Conservation (phyloP, 1,284 basidiomycete genomes). For the Wolfiporia cocos region DNA sequence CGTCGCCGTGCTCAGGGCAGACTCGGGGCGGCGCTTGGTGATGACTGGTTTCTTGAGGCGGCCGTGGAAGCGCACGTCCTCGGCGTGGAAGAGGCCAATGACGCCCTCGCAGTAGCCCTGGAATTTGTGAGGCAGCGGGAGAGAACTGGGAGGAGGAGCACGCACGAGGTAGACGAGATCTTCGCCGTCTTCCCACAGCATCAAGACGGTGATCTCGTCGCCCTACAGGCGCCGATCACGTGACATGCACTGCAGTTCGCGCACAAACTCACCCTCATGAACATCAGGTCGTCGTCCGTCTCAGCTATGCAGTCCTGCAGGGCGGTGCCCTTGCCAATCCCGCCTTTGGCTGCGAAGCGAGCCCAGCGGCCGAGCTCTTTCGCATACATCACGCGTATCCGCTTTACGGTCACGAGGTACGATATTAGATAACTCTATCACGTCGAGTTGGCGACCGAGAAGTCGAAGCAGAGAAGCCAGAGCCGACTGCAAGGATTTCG, state of each 20-base stretch:
- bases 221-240: constrained; percentile 42
- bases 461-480: too few species aligned
- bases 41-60: constrained; percentile 79
- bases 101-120: constrained; percentile 79
- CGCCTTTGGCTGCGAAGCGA: constrained; percentile 75
- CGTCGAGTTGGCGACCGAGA: too few species aligned
- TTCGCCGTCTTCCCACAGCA: constrained; percentile 55
- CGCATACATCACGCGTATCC: constrained; percentile 75
- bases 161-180: constrained; percentile 54
- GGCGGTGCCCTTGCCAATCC: constrained; percentile 73
- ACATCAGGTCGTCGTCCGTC: constrained; percentile 80
- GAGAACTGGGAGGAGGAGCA: too few species aligned
- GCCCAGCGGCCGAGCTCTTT: constrained; percentile 73
- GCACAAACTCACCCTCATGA: constrained; percentile 70
- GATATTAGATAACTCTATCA: too few species aligned
- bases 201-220: constrained; percentile 77
- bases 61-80: constrained; percentile 66
- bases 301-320: constrained; percentile 74
- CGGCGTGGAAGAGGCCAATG: constrained; percentile 73
- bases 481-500: too few species aligned
- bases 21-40: constrained; percentile 25
- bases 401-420: too few species aligned
- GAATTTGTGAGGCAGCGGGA: too few species aligned
- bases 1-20: constrained; percentile 18
- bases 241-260: constrained; percentile 33